These are phyloP conservation scores for Plantago lanceolata DNA, from an alignment of 305 asterid species.

Conservation along the genomic window DNA sequence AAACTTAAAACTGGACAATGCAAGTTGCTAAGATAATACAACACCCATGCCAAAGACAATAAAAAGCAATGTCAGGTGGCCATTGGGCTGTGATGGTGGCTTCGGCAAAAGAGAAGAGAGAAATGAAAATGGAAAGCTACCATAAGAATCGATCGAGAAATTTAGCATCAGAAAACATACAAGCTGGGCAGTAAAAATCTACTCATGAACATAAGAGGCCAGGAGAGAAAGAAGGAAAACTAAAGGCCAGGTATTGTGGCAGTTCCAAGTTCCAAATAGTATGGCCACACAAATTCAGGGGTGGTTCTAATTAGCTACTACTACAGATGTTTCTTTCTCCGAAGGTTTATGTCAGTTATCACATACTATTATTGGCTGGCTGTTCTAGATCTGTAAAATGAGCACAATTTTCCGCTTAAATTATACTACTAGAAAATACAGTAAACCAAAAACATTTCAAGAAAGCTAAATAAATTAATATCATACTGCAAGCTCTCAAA, in stretches of 20 bases:
- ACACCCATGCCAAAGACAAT: conserved; percentile 20
- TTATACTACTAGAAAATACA: no score
- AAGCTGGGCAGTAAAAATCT: background rate
- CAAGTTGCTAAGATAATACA: conserved; percentile 10
- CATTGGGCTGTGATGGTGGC: conserved; percentile 24
- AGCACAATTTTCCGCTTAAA: no score
- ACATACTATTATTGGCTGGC: no score
- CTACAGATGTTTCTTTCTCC: background rate
- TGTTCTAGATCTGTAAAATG: no score
- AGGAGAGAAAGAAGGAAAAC: conserved; percentile 28
- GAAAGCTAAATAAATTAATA: no score
- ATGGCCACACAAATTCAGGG: background rate
- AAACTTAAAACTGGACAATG: conserved; percentile 1
- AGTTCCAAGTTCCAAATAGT: background rate
- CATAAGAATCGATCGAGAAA: background rate
- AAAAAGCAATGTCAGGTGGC: conserved; percentile 29
- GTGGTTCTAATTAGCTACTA: background rate
- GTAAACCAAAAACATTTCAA: no score
- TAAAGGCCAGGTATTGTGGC: conserved; percentile 20
- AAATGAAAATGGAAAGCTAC: conserved; percentile 17
- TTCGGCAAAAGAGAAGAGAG: conserved; percentile 23
- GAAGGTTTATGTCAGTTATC: background rate
- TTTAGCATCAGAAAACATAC: background rate
- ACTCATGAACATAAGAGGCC: conserved; percentile 20
- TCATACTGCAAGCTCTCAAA: no score